Conservation (phyloP, 179 eudicot species). For the Carnegiea gigantea region DNA sequence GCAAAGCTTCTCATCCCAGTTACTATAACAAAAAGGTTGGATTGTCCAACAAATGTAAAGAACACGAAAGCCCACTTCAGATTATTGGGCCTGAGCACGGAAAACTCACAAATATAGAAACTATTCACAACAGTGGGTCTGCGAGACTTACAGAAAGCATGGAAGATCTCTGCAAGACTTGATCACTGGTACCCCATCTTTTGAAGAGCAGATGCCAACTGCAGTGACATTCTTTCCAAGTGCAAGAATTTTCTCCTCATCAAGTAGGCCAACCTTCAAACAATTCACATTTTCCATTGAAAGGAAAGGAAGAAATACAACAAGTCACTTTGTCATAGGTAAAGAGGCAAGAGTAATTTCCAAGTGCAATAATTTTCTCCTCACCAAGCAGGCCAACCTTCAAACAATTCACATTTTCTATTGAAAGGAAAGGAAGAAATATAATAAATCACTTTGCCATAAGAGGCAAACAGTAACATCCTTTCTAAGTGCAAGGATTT, state of each 20-base stretch:
- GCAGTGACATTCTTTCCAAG: conserved; percentile 92
- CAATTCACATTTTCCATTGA: conserved; percentile 3
- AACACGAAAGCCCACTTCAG: conserved; percentile 5
- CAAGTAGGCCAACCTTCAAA: conserved; percentile 73
- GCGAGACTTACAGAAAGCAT: conserved; percentile 67
- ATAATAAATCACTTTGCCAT: too few species aligned
- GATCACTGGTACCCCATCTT: conserved; percentile 61
- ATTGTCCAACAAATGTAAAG: neutral
- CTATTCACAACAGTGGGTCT: neutral
- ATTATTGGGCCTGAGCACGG: conserved; percentile 15
- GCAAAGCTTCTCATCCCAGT: neutral
- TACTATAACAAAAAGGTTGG: neutral
- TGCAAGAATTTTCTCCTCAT: conserved; percentile 91
- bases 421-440: too few species aligned
- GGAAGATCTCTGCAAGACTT: conserved; percentile 81
- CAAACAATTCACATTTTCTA: too few species aligned
- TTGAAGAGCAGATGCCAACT: conserved; percentile 65
- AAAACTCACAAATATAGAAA: neutral
- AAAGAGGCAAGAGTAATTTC: neutral
- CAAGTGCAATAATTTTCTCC: too few species aligned
- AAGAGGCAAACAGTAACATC: too few species aligned
- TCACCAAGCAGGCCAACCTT: too few species aligned
- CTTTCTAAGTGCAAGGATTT: too few species aligned
- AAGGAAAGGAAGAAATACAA: neutral
- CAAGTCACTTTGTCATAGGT: neutral